These are phyloP conservation scores for Nannochloris sp. DNA, from an alignment of 139 green algal species.

Conservation along the genomic window DNA sequence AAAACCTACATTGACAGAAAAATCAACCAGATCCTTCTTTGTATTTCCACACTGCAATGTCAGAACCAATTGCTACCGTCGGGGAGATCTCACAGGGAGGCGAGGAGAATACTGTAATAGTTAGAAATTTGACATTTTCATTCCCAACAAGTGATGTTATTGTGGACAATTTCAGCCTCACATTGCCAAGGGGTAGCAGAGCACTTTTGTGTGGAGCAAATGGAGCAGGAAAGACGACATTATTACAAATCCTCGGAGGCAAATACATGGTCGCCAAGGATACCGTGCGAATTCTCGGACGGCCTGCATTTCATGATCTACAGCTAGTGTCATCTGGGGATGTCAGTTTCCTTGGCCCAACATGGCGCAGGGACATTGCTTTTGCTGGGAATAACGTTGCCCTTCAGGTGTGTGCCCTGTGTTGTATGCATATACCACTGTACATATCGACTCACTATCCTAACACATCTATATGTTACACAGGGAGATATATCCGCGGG, in stretches of 20 bases:
- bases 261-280: constrained; percentile 91
- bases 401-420: constrained; percentile 31
- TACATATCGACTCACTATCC: constrained; percentile 19
- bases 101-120: constrained; percentile 14
- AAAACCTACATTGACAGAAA: too few species aligned
- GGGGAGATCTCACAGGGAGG: constrained; percentile 3
- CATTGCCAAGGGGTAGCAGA: constrained; percentile 59
- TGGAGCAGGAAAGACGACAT: constrained; percentile 71
- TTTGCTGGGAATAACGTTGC: constrained; percentile 79
- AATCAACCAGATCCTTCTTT: too few species aligned
- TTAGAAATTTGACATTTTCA: constrained; percentile 22
- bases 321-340: constrained; percentile 61
- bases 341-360: constrained; percentile 71
- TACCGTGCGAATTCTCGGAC: constrained; percentile 67
- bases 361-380: constrained; percentile 86
- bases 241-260: constrained; percentile 85
- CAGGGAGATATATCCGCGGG: constrained; percentile 70
- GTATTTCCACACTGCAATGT: neutral
- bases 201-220: constrained; percentile 91
- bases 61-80: neutral
- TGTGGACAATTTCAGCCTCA: constrained; percentile 31
- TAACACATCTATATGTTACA: constrained; percentile 18
- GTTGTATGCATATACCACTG: constrained; percentile 20
- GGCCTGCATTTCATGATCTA: constrained; percentile 89
- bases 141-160: constrained; percentile 21